These are phyloP conservation scores for Alternaria triticina DNA, from an alignment of 2,329 filamentous ascomycete genomes.

Conservation along the genomic window DNA sequence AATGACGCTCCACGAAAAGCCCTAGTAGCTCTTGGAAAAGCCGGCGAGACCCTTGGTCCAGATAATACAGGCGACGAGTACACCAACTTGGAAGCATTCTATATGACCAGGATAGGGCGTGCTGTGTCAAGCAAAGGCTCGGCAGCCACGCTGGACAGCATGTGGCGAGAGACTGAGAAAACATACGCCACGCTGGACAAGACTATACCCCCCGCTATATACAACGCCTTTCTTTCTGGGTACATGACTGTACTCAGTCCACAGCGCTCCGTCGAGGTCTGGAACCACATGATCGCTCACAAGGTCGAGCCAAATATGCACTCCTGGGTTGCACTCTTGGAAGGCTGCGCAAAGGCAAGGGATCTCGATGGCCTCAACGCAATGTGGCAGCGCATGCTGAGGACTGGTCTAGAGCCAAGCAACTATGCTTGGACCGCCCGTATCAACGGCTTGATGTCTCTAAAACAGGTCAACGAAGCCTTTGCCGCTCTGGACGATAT, in stretches of 20 bases:
- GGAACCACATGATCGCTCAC: slow-evolving; percentile 62
- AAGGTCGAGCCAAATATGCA: slow-evolving; percentile 65
- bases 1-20: slow-evolving; percentile 32
- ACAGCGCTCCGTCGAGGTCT: slow-evolving; percentile 58
- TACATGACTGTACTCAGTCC: slow-evolving; percentile 55
- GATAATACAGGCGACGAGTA: slow-evolving; percentile 9
- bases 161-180: slow-evolving; percentile 32
- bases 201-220: slow-evolving; percentile 43
- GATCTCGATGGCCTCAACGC: slow-evolving; percentile 67
- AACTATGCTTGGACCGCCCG: slow-evolving; percentile 71
- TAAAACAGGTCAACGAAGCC: slow-evolving; percentile 61
- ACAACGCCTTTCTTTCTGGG: slow-evolving; percentile 55
- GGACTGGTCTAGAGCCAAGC: slow-evolving; percentile 67
- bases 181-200: slow-evolving; percentile 21
- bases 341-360: slow-evolving; percentile 68
- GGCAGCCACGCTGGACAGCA: slow-evolving; percentile 17
- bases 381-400: slow-evolving; percentile 70
- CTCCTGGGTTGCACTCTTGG: slow-evolving; percentile 77
- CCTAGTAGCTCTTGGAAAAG: slow-evolving; percentile 16
- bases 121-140: slow-evolving; percentile 27
- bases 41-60: not conserved
- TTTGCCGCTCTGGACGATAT: slow-evolving; percentile 71
- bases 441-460: slow-evolving; percentile 69
- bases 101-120: slow-evolving; percentile 34
- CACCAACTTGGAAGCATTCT: slow-evolving; percentile 29